Conservation (phyloP, 371 early-diverging fungal genomes). For the Lichtheimia hyalospora region DNA sequence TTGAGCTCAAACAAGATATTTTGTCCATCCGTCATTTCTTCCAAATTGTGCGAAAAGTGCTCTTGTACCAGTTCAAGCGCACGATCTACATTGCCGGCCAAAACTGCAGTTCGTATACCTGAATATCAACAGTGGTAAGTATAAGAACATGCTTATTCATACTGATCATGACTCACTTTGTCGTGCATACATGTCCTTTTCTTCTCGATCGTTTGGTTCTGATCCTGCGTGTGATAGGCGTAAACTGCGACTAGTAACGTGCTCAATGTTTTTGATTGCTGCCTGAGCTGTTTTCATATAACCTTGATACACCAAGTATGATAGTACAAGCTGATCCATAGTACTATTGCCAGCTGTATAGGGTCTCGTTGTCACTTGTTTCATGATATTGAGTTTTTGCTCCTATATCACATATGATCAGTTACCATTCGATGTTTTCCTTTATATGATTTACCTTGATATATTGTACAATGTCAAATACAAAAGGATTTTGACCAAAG, state of each 20-base stretch:
- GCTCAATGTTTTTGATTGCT: slow-evolving; percentile 38
- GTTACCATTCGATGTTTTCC: too few species aligned
- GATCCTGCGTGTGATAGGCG: slow-evolving; percentile 9
- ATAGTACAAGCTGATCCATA: slow-evolving; percentile 65
- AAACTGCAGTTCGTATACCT: slow-evolving; percentile 69
- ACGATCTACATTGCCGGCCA: slow-evolving; percentile 69
- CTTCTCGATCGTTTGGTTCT: slow-evolving; percentile 11
- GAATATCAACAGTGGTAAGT: not conserved
- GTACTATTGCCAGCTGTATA: slow-evolving; percentile 9
- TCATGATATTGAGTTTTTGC: not conserved
- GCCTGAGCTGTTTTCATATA: slow-evolving; percentile 70
- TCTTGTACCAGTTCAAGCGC: slow-evolving; percentile 66
- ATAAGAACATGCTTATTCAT: not conserved
- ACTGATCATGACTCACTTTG: slow-evolving; percentile 19
- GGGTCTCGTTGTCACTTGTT: not conserved
- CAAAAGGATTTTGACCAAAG: slow-evolving; percentile 87
- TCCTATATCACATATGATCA: not conserved
- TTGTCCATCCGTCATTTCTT: slow-evolving; percentile 36
- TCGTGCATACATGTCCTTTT: slow-evolving; percentile 32
- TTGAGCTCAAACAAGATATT: slow-evolving; percentile 73
- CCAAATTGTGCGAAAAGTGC: slow-evolving; percentile 66
- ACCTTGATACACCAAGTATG: slow-evolving; percentile 81
- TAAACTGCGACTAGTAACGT: slow-evolving; percentile 8
- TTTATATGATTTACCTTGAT: slow-evolving; percentile 47
- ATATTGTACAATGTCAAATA: slow-evolving; percentile 84